Conservation (phyloP, 306 rosid species). For the Delonix regia region DNA sequence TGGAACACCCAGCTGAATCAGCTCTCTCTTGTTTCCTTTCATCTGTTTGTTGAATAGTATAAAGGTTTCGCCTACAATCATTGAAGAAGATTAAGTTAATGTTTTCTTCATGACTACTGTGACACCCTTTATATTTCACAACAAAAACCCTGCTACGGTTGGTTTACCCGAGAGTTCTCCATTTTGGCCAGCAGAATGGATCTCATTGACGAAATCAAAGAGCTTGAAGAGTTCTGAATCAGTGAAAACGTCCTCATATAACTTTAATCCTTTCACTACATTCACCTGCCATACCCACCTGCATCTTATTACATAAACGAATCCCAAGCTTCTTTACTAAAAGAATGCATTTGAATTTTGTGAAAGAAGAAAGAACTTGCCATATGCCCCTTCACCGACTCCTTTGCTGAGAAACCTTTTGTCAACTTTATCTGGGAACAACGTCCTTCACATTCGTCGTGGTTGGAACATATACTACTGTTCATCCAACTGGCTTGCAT, state of each 20-base stretch:
- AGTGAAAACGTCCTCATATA: slow-evolving; percentile 80
- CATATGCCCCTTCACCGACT: slow-evolving; percentile 88
- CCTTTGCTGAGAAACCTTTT: slow-evolving; percentile 96
- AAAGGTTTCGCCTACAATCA: slow-evolving; percentile 75
- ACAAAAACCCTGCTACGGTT: neutral
- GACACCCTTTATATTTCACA: neutral
- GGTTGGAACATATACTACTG: slow-evolving; percentile 68
- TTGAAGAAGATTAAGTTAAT: slow-evolving; percentile 35
- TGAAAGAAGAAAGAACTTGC: slow-evolving; percentile 63
- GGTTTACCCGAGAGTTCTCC: slow-evolving; percentile 84
- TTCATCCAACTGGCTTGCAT: slow-evolving; percentile 55
- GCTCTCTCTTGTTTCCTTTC: slow-evolving; percentile 91
- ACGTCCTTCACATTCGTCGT: slow-evolving; percentile 90
- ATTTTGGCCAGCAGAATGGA: slow-evolving; percentile 80
- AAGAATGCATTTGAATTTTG: slow-evolving; percentile 8
- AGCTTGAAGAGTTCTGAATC: slow-evolving; percentile 74
- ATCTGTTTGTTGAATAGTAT: slow-evolving; percentile 87
- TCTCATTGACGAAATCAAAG: slow-evolving; percentile 68
- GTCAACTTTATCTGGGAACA: slow-evolving; percentile 76
- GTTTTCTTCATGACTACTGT: neutral
- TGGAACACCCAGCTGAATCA: slow-evolving; percentile 93
- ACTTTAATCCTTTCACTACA: slow-evolving; percentile 94
- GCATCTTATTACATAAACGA: slow-evolving; percentile 30
- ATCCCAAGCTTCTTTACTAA: slow-evolving; percentile 32
- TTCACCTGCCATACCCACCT: slow-evolving; percentile 65